Percentiles rank a stretch among this genome's conserved stretches.
Conservation (phyloP, 2,329 filamentous ascomycete species). For the Xylariales sp. region DNA sequence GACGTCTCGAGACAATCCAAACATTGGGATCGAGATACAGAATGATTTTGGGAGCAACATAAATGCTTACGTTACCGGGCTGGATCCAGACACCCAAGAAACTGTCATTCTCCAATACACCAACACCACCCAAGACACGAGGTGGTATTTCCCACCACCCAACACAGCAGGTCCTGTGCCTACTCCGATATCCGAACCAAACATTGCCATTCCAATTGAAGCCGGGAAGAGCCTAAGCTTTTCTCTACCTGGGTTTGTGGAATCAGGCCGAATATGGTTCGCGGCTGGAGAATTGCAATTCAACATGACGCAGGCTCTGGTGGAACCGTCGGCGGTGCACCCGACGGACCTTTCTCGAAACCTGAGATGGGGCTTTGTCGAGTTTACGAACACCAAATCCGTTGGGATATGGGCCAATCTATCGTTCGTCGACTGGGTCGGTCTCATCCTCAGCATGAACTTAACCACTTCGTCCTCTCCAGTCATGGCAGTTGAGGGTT, state of each 20-base stretch:
- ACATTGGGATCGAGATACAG: conserved; percentile 1
- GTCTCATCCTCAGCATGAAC: conserved; percentile 41
- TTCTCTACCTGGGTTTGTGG: neutral
- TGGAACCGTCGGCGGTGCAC: conserved; percentile 38
- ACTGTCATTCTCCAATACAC: neutral
- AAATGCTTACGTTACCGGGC: conserved; percentile 1
- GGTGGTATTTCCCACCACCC: neutral
- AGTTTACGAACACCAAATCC: conserved; percentile 30
- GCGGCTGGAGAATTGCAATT: conserved; percentile 27
- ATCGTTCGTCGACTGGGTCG: conserved; percentile 45
- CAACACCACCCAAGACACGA: neutral
- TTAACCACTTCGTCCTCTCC: conserved; percentile 18
- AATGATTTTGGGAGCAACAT: neutral
- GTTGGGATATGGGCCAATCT: conserved; percentile 37
- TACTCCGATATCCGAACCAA: neutral
- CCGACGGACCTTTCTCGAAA: conserved; percentile 28
- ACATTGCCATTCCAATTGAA: neutral
- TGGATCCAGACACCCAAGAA: neutral
- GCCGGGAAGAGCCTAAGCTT: neutral
- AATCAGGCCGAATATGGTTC: conserved; percentile 28
- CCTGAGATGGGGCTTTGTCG: conserved; percentile 40
- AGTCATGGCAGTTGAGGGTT: conserved; percentile 29
- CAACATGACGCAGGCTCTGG: conserved; percentile 24
- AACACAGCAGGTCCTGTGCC: neutral
- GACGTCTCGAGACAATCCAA: no score